Evolutionary conservation across 1,284 basidiomycete species (phyloP).

Genomic region (Rhizoctonia solani): DNA sequence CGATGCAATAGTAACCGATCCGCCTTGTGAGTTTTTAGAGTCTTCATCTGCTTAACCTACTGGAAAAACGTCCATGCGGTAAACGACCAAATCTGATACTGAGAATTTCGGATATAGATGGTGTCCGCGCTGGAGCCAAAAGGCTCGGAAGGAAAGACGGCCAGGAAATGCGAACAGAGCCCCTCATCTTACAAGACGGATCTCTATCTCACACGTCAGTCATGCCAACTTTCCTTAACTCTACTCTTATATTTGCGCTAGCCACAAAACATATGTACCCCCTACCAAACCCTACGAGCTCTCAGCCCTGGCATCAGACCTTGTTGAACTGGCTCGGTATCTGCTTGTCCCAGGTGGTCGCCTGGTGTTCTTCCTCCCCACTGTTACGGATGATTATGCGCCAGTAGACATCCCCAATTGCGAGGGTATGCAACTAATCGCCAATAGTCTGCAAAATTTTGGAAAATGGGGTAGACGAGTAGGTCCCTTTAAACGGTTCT

Average conservation of each 20-base stretch:
- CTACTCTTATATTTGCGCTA: not conserved
- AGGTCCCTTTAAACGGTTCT: slow-evolving; percentile 24
- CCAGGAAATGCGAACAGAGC: slow-evolving; percentile 46
- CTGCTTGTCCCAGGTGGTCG: slow-evolving; percentile 85
- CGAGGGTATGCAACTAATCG: slow-evolving; percentile 85
- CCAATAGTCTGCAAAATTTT: slow-evolving; percentile 93
- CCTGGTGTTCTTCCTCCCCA: slow-evolving; percentile 94
- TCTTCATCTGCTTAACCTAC: too few species aligned
- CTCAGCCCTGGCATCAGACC: slow-evolving; percentile 79
- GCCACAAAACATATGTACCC: slow-evolving; percentile 74
- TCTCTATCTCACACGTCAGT: slow-evolving; percentile 47
- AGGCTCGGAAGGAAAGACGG: slow-evolving; percentile 71
- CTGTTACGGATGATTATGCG: slow-evolving; percentile 87
- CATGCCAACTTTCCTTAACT: not conserved
- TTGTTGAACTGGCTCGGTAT: slow-evolving; percentile 82
- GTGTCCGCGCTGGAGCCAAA: slow-evolving; percentile 95
- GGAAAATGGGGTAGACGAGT: slow-evolving; percentile 94
- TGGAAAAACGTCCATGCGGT: too few species aligned
- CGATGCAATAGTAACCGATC: slow-evolving; percentile 94
- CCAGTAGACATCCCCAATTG: slow-evolving; percentile 81
- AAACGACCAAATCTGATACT: not conserved
- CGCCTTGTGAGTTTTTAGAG: slow-evolving; percentile 75
- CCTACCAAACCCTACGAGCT: slow-evolving; percentile 93
- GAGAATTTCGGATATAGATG: slow-evolving; percentile 59
- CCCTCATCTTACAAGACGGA: slow-evolving; percentile 46